Conservation (phyloP, 2,329 filamentous ascomycete genomes). For the Paecilomyces niveus region DNA sequence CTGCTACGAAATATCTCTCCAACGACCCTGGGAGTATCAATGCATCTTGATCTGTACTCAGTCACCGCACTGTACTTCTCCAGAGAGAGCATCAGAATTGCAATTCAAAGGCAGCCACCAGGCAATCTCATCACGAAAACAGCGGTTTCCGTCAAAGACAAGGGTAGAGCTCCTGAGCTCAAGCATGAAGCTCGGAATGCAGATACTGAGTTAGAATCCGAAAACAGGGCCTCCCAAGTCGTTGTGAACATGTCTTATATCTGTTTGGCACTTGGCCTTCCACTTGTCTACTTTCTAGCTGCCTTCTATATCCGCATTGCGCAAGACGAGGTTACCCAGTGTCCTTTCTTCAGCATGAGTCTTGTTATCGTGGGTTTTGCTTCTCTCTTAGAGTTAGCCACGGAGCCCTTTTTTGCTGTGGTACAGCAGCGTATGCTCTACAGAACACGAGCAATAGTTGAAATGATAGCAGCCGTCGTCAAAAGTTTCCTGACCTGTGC, state of each 20-base stretch:
- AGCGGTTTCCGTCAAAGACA: conserved; percentile 6
- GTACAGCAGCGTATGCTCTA: conserved; percentile 77
- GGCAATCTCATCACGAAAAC: conserved; percentile 12
- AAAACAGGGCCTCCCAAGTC: conserved; percentile 50
- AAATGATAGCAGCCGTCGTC: conserved; percentile 71
- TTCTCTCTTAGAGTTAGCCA: conserved; percentile 65
- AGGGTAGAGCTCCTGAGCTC: conserved; percentile 4
- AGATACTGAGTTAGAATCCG: conserved; percentile 15
- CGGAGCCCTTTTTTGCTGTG: conserved; percentile 84
- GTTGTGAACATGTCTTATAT: conserved; percentile 86
- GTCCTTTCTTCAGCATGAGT: conserved; percentile 57
- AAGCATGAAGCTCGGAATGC: conserved; percentile 1
- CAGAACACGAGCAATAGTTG: conserved; percentile 70
- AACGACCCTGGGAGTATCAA: conserved; percentile 72
- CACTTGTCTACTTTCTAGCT: conserved; percentile 58
- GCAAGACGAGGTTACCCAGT: conserved; percentile 44
- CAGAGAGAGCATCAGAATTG: conserved; percentile 83
- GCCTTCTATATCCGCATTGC: conserved; percentile 57
- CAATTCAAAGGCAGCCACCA: conserved; percentile 69
- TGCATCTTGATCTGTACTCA: conserved; percentile 88
- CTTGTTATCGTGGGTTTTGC: conserved; percentile 50
- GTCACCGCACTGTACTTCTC: conserved; percentile 93
- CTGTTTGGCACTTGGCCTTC: conserved; percentile 60
- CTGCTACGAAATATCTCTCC: conserved; percentile 84
- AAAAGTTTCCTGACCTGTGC: conserved; percentile 71